Evolutionary conservation across 345 rosid species (phyloP).

Genomic region (Jatropha curcas): DNA sequence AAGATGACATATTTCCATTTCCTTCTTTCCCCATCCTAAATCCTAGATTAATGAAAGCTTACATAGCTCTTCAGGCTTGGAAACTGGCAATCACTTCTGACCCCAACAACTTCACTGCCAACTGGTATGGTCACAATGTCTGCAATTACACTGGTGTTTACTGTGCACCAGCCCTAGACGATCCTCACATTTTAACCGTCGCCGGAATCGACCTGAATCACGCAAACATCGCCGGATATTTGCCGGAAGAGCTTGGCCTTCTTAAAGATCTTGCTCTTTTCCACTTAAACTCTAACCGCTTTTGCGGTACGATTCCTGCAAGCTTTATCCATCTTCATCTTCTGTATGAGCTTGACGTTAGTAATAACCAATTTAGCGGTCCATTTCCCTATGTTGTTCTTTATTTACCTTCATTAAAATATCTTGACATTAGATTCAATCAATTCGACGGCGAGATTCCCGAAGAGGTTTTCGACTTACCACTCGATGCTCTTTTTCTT

Average conservation of each 20-base stretch:
- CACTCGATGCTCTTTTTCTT: conserved; percentile 81
- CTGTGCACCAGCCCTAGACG: conserved; percentile 64
- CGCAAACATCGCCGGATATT: conserved; percentile 61
- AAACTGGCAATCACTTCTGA: conserved; percentile 63
- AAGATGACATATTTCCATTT: conserved; percentile 10
- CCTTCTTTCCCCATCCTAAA: conserved; percentile 33
- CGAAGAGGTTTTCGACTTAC: conserved; percentile 50
- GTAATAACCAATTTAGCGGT: conserved; percentile 70
- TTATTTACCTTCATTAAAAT: conserved; percentile 61
- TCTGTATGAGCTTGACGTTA: conserved; percentile 71
- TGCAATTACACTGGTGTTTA: conserved; percentile 87
- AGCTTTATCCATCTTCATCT: conserved; percentile 42
- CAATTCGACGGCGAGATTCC: conserved; percentile 61
- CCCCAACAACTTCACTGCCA: conserved; percentile 59
- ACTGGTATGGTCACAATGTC: conserved; percentile 85
- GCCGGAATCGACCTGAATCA: conserved; percentile 85
- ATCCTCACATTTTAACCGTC: conserved; percentile 52
- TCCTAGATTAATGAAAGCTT: conserved; percentile 66
- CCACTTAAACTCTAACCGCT: conserved; percentile 76
- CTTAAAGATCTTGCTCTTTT: conserved; percentile 73
- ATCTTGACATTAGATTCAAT: conserved; percentile 73
- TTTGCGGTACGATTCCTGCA: conserved; percentile 53
- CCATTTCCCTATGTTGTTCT: conserved; percentile 64
- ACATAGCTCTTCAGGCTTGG: conserved; percentile 75
- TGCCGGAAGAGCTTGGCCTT: conserved; percentile 71